Conservation (phyloP, 768 basidiomycete genomes). For the Sporobolomyces roseus region DNA sequence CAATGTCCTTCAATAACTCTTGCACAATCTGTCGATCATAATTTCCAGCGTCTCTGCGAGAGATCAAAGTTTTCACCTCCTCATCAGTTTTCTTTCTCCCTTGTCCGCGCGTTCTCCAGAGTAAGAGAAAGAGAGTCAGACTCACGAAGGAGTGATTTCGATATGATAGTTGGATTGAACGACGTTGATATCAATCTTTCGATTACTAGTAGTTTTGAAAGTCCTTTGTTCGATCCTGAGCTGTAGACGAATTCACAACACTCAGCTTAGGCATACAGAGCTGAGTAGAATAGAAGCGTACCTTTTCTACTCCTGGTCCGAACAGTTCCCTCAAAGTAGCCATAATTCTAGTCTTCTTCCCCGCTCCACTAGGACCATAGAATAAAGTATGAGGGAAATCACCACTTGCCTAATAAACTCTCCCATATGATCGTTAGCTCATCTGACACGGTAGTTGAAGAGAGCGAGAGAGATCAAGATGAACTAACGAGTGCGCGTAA, state of each 20-base stretch:
- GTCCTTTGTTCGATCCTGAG: constrained; percentile 96
- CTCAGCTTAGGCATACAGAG: background rate
- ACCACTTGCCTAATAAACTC: constrained; percentile 64
- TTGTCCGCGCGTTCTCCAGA: no score
- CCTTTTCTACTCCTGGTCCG: constrained; percentile 89
- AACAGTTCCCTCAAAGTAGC: constrained; percentile 83
- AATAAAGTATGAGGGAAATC: constrained; percentile 98
- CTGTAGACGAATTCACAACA: constrained; percentile 51
- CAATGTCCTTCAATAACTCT: constrained; percentile 95
- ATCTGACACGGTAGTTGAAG: no score
- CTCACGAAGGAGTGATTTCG: constrained; percentile 91
- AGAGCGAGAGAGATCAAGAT: constrained; percentile 8
- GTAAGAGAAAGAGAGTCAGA: background rate
- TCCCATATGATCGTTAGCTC: no score
- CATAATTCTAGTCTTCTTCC: constrained; percentile 94
- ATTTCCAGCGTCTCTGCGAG: constrained; percentile 81
- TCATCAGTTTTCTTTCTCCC: background rate
- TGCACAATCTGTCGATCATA: constrained; percentile 94
- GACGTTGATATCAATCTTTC: constrained; percentile 92
- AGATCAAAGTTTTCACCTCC: background rate
- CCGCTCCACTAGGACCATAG: constrained; percentile 94
- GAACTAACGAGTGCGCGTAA: constrained; percentile 68
- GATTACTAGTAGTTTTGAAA: constrained; percentile 86
- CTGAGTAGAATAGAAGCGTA: constrained; percentile 45
- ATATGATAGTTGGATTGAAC: constrained; percentile 98